phyloP scores from a whole-genome alignment of 352 stramenopile genomes.

The Phytophthora pinifolia region DNA sequence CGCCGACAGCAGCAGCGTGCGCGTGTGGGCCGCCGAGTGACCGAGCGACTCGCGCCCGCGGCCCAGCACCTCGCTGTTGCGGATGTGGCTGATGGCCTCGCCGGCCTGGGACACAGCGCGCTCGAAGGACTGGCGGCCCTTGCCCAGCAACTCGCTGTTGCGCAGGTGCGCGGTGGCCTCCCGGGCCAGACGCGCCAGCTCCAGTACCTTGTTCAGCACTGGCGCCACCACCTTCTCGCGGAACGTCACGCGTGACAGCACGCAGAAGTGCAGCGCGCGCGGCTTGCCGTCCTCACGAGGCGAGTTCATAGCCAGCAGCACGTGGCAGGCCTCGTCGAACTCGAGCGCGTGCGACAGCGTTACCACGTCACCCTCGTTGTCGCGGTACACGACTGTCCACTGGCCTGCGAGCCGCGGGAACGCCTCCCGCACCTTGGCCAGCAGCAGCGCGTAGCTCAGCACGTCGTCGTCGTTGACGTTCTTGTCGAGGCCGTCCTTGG shows the following conservation, averaged over 20 bases:
- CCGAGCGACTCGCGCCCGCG: conserved; percentile 57
- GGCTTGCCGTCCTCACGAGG: conserved; percentile 16
- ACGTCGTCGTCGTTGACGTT: conserved; percentile 19
- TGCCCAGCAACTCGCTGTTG: conserved; percentile 43
- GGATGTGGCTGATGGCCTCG: conserved; percentile 33
- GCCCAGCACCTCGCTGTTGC: conserved; percentile 42
- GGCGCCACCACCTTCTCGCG: conserved; percentile 50
- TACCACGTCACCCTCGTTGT: conserved; percentile 71
- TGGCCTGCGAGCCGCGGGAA: conserved; percentile 32
- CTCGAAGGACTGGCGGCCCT: conserved; percentile 48
- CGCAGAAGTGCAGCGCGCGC: conserved; percentile 55
- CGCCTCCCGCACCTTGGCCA: conserved; percentile 36
- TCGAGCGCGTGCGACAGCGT: conserved; percentile 55
- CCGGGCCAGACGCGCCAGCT: conserved; percentile 48
- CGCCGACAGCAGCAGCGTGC: conserved; percentile 42
- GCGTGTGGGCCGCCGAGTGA: conserved; percentile 48
- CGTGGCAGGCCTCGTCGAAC: conserved; percentile 54
- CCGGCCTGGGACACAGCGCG: conserved; percentile 35
- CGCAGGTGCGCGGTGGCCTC: conserved; percentile 26
- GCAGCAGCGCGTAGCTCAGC: conserved; percentile 48
- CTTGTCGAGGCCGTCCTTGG: conserved; percentile 12
- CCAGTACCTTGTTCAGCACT: conserved; percentile 46
- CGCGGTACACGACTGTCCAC: conserved; percentile 66
- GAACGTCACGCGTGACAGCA: conserved; percentile 52
- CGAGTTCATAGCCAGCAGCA: conserved; percentile 37